Evolutionary conservation across 2,329 filamentous ascomycete species (phyloP).

Genomic region (Rutstroemia sp.): DNA sequence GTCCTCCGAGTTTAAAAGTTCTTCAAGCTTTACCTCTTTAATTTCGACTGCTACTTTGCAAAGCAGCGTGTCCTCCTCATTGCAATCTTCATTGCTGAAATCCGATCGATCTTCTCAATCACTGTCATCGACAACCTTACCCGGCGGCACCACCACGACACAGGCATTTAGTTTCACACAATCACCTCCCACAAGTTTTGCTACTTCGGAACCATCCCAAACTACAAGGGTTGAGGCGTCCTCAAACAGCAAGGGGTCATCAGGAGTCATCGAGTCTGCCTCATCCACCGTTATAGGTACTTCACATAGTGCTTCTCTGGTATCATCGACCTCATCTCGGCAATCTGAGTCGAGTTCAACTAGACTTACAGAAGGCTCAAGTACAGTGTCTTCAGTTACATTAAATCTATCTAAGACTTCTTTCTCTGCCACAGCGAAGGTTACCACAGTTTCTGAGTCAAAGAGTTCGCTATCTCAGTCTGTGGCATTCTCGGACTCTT

Average conservation of each 20-base stretch:
- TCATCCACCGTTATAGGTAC: neutral
- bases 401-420: neutral
- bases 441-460: too few relatives aligned
- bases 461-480: too few relatives aligned
- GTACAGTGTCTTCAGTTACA: neutral
- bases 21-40: neutral
- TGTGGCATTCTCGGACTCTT: neutral
- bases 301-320: neutral
- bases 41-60: neutral
- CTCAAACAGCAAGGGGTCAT: neutral
- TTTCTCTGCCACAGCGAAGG: neutral
- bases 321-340: neutral
- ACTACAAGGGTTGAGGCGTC: neutral
- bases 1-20: neutral
- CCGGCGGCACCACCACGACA: neutral
- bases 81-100: neutral
- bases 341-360: neutral
- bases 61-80: neutral
- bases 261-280: neutral
- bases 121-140: neutral
- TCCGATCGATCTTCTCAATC: neutral
- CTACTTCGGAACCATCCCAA: neutral
- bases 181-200: neutral
- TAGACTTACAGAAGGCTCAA: neutral
- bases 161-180: constrained; percentile 1